Conservation (phyloP, 78 protist species). For the Dictyostelium purpureum region DNA sequence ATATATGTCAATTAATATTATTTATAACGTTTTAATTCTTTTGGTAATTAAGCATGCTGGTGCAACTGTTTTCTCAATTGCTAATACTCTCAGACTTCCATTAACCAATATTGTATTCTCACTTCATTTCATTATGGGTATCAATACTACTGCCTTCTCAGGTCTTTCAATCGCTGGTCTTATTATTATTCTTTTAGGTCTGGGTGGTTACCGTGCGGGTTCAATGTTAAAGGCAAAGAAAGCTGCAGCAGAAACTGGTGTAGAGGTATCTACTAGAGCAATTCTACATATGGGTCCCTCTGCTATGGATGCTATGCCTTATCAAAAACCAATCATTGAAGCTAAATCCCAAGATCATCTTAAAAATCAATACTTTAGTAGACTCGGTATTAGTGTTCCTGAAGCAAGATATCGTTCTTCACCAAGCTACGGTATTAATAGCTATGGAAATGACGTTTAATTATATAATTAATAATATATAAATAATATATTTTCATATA, state of each 20-base stretch:
- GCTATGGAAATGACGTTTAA: too few species aligned
- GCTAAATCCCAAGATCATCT: constrained; percentile 34
- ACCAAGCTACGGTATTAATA: too few species aligned
- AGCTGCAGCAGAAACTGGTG: not conserved
- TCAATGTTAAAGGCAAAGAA: constrained; percentile 48
- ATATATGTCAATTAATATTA: constrained; percentile 49
- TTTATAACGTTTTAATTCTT: constrained; percentile 52
- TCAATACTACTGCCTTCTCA: constrained; percentile 7
- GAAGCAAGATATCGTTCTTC: too few species aligned
- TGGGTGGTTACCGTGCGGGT: constrained; percentile 37
- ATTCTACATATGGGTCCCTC: constrained; percentile 44
- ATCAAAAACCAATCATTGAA: constrained; percentile 7
- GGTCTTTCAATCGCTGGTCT: constrained; percentile 35
- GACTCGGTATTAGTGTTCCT: constrained; percentile 36
- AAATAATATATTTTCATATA: too few species aligned
- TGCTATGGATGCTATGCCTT: constrained; percentile 40
- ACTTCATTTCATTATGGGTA: constrained; percentile 6
- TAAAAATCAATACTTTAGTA: constrained; percentile 67
- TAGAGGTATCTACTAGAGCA: not conserved
- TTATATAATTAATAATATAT: too few species aligned
- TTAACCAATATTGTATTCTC: constrained; percentile 62
- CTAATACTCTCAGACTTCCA: constrained; percentile 63
- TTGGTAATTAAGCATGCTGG: constrained; percentile 57
- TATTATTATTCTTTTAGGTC: constrained; percentile 22
- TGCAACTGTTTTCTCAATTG: constrained; percentile 70